These are phyloP conservation scores for Juncus inflexus DNA, from an alignment of 176 grass and related monocot genomes.

Conservation along the genomic window DNA sequence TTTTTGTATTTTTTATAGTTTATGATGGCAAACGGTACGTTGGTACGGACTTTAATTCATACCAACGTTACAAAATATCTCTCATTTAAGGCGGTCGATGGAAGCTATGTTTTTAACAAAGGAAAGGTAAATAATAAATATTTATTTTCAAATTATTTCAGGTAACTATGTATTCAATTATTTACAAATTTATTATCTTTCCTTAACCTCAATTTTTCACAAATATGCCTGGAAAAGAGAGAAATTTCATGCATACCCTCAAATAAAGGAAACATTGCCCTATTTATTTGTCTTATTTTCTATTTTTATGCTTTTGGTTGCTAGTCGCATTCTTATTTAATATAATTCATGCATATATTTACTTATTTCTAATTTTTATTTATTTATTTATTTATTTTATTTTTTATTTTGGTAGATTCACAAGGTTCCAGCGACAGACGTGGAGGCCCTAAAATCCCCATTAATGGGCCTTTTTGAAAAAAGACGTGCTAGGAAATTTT, in stretches of 20 bases:
- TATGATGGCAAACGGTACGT: slow-evolving; percentile 84
- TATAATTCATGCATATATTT: neutral
- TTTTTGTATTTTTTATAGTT: slow-evolving; percentile 38
- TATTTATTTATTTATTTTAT: slow-evolving; percentile 14
- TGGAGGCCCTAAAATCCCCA: slow-evolving; percentile 83
- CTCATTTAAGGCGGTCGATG: slow-evolving; percentile 78
- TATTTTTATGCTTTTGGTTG: neutral
- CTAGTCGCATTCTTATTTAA: neutral
- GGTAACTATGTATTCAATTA: neutral
- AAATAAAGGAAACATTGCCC: too few species aligned
- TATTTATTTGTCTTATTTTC: neutral
- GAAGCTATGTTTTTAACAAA: slow-evolving; percentile 87
- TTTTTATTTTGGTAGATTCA: slow-evolving; percentile 48
- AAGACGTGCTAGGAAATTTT: slow-evolving; percentile 79
- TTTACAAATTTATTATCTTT: slow-evolving; percentile 24
- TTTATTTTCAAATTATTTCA: slow-evolving; percentile 1
- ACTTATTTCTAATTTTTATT: too few species aligned
- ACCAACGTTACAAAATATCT: slow-evolving; percentile 86
- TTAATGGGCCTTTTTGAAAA: slow-evolving; percentile 92
- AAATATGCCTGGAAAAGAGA: neutral
- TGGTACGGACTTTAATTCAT: slow-evolving; percentile 77
- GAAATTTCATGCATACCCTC: too few species aligned
- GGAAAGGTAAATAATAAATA: slow-evolving; percentile 48
- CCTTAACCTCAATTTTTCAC: slow-evolving; percentile 4
- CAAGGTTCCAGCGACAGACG: slow-evolving; percentile 81